Evolutionary conservation across 202 grass and related monocot genomes (phyloP).

Genomic region (Schoenoplectus tabernaemontani): DNA sequence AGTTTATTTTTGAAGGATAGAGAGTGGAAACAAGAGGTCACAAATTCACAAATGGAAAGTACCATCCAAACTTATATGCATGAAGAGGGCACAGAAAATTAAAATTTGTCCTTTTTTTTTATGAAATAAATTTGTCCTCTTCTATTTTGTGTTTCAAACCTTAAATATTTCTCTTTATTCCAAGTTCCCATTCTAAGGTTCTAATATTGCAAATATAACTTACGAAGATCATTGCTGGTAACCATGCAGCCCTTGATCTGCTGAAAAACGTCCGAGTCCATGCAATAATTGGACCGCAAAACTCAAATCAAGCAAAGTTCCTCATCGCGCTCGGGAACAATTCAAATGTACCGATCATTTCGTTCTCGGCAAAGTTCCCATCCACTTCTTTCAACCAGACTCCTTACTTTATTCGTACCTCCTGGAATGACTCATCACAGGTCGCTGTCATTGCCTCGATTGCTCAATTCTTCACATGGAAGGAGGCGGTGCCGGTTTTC

Average conservation of each 20-base stretch:
- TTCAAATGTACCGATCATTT: too few species aligned
- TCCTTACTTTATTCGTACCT: constrained; percentile 32
- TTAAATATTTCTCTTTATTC: not conserved
- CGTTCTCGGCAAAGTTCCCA: too few species aligned
- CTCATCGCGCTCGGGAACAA: too few species aligned
- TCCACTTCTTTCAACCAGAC: constrained; percentile 13
- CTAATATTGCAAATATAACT: not conserved
- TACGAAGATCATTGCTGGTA: too few species aligned
- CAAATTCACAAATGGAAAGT: not conserved
- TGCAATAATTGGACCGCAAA: not conserved
- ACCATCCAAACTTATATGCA: not conserved
- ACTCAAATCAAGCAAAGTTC: too few species aligned
- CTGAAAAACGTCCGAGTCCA: too few species aligned
- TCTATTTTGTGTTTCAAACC: too few species aligned
- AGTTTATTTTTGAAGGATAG: not conserved
- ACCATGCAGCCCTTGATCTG: not conserved
- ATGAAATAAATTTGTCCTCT: too few species aligned
- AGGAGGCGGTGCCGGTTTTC: too few species aligned
- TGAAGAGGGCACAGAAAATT: too few species aligned
- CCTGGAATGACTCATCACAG: constrained; percentile 32
- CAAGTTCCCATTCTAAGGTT: not conserved
- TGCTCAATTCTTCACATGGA: not conserved
- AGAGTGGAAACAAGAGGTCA: too few species aligned
- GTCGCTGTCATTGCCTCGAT: constrained; percentile 23
- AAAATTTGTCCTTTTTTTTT: too few species aligned